phyloP scores from a whole-genome alignment of 805 yeast species.

The Lipomyces sp. region DNA sequence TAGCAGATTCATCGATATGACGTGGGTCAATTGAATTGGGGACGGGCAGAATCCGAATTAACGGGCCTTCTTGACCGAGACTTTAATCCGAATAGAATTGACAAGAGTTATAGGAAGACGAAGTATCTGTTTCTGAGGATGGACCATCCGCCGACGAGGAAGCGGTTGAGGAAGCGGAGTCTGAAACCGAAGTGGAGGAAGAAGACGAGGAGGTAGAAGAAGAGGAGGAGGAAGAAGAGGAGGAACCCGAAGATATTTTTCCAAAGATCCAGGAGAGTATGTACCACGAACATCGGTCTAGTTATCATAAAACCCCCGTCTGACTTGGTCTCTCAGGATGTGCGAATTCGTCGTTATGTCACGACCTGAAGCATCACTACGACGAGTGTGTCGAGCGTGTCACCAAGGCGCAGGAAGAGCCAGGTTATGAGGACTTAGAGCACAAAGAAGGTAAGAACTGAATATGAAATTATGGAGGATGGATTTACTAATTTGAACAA shows the following conservation, averaged over 20 bases:
- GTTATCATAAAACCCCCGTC: conserved; percentile 27
- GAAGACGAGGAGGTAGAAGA: conserved; percentile 61
- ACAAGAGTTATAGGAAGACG: background rate
- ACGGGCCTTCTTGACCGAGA: background rate
- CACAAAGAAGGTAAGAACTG: conserved; percentile 66
- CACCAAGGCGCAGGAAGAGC: conserved; percentile 81
- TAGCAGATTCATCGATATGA: background rate
- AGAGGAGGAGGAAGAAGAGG: conserved; percentile 71
- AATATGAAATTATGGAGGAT: background rate
- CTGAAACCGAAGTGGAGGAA: conserved; percentile 44
- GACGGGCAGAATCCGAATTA: background rate
- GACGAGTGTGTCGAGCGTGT: conserved; percentile 96
- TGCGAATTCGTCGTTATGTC: conserved; percentile 66
- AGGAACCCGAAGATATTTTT: conserved; percentile 66
- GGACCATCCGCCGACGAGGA: conserved; percentile 7
- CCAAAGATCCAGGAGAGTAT: conserved; percentile 60
- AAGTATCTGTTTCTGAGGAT: background rate
- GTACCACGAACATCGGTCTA: conserved; percentile 31
- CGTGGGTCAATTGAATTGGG: background rate
- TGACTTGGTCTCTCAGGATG: conserved; percentile 55
- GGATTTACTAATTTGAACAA: conserved; percentile 6
- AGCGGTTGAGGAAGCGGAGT: conserved; percentile 12
- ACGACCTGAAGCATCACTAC: conserved; percentile 82
- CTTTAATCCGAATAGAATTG: background rate
- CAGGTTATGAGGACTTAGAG: conserved; percentile 74